A percentile compares a stretch with the other conserved stretches of the same genome.
Conservation (phyloP, 202 grass and related monocot species). For the Dendrocalamus latiflorus region DNA sequence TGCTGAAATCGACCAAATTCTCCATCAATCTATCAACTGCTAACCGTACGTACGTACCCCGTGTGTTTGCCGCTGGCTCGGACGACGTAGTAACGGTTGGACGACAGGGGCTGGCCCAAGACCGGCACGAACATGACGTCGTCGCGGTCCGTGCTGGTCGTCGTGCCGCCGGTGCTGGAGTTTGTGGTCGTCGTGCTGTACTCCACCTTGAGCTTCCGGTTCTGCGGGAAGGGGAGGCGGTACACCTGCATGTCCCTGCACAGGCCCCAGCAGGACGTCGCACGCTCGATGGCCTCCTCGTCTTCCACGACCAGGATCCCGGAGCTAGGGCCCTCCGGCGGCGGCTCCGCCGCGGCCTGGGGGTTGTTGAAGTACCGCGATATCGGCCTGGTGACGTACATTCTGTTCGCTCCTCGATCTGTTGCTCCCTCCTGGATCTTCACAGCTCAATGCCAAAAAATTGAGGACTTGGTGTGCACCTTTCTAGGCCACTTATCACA, state of each 20-base stretch:
- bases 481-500: no score
- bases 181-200: background rate
- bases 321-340: slow-evolving; percentile 33
- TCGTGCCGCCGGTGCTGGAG: background rate
- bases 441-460: no score
- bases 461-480: no score
- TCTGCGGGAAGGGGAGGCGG: slow-evolving; percentile 57
- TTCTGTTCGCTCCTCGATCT: no score
- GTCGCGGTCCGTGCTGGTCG: background rate
- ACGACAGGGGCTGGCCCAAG: slow-evolving; percentile 20
- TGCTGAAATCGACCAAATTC: no score
- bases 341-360: background rate
- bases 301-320: slow-evolving; percentile 38
- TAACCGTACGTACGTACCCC: background rate
- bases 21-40: no score
- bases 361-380: slow-evolving; percentile 25
- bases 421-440: no score
- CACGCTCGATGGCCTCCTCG: background rate
- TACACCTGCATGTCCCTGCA: background rate
- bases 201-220: slow-evolving; percentile 12
- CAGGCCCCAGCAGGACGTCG: slow-evolving; percentile 22
- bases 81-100: slow-evolving; percentile 52
- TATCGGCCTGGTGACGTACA: no score
- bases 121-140: slow-evolving; percentile 40
- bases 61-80: slow-evolving; percentile 10